Conservation (phyloP, 1,284 basidiomycete genomes). For the Erythrobasidium hasegawianum region DNA sequence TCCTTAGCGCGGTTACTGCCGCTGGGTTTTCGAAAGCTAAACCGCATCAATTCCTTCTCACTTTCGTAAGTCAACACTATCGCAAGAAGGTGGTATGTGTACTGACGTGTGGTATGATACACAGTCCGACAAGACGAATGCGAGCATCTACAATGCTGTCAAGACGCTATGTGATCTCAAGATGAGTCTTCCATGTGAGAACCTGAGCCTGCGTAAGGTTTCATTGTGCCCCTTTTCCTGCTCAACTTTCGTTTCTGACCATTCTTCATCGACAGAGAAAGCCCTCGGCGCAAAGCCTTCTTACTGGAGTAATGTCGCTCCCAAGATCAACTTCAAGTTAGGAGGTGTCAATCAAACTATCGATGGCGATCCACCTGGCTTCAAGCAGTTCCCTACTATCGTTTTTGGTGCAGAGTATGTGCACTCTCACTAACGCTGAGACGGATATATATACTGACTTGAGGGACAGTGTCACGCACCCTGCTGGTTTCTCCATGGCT, state of each 20-base stretch:
- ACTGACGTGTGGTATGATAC: too few species aligned
- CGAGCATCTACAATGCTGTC: constrained; percentile 14
- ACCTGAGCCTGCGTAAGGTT: constrained; percentile 11
- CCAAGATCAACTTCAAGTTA: constrained; percentile 75
- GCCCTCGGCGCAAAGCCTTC: constrained; percentile 5
- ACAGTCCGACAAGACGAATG: background rate
- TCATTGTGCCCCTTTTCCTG: too few species aligned
- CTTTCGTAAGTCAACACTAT: constrained; percentile 29
- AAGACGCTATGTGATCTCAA: constrained; percentile 26
- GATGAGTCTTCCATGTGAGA: constrained; percentile 24
- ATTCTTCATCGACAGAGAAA: constrained; percentile 7
- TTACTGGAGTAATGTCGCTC: constrained; percentile 21
- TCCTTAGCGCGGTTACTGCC: constrained; percentile 22
- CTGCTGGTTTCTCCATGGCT: constrained; percentile 1
- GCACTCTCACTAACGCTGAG: too few species aligned
- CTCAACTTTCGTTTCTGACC: background rate
- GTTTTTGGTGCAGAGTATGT: constrained; percentile 65
- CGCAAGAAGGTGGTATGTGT: too few species aligned
- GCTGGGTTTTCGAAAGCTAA: constrained; percentile 12
- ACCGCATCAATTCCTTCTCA: constrained; percentile 17
- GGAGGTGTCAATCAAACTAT: constrained; percentile 61
- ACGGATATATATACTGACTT: background rate
- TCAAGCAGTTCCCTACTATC: constrained; percentile 52
- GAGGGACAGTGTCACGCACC: constrained; percentile 16
- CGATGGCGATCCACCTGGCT: constrained; percentile 12